A percentile compares a stretch with the other conserved stretches of the same genome.
Evolutionary conservation across 2,329 filamentous ascomycete species (phyloP).

Genomic region (Penicillium sp.): DNA sequence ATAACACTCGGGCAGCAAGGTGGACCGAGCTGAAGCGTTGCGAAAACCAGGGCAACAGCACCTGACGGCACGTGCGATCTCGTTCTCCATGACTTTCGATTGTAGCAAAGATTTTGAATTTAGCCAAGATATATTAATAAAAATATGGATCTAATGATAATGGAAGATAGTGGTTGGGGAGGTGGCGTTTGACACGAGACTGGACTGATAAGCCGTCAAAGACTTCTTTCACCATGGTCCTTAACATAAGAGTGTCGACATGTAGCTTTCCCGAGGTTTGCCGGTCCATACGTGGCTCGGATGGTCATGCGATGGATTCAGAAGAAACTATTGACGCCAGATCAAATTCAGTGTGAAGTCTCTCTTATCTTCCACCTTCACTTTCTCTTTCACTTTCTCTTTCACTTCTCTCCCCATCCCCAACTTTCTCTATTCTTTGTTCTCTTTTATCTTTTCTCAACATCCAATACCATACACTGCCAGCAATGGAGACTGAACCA

Average conservation of each 20-base stretch:
- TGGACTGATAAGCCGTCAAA: not conserved
- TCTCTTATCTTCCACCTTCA: not conserved
- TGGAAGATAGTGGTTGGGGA: not conserved
- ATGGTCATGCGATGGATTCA: not conserved
- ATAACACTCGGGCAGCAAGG: no score
- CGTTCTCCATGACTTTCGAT: not conserved
- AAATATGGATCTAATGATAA: not conserved
- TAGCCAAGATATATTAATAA: no score
- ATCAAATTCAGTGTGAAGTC: no score
- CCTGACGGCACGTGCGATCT: no score
- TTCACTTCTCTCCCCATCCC: not conserved
- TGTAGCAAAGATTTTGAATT: not conserved
- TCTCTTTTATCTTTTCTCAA: not conserved
- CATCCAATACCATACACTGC: not conserved
- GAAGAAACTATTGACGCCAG: no score
- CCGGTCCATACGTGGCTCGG: not conserved
- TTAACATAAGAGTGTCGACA: not conserved
- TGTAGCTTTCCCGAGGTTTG: not conserved
- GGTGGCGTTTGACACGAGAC: not conserved
- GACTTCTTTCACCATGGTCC: not conserved
- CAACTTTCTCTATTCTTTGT: no score
- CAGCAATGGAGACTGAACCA: conserved; percentile 6
- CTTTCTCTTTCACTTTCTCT: not conserved
- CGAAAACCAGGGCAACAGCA: not conserved
- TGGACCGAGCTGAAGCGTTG: not conserved